These are phyloP conservation scores for Colletotrichum plurivorum DNA, from an alignment of 2,329 filamentous ascomycete species.

Conservation along the genomic window DNA sequence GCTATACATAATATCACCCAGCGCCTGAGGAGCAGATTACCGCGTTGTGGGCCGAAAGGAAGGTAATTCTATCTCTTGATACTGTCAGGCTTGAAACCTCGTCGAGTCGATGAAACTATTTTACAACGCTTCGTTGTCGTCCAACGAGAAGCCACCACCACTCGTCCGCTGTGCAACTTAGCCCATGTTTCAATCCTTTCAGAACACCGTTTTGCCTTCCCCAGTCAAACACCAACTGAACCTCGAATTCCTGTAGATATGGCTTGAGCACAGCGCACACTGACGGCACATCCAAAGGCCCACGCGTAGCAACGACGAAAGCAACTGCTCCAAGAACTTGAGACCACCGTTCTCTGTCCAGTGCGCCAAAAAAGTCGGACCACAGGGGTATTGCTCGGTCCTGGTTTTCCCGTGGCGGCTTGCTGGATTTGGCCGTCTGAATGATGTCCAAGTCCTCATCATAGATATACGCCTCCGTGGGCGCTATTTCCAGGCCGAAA, in stretches of 20 bases:
- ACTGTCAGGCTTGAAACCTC: too few relatives aligned
- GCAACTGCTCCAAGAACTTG: conserved; percentile 74
- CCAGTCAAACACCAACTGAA: conserved; percentile 72
- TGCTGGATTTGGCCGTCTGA: conserved; percentile 49
- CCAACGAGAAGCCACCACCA: conserved; percentile 78
- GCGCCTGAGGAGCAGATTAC: too few relatives aligned
- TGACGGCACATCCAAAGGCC: conserved; percentile 67
- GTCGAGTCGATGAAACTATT: not conserved
- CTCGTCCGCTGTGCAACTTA: conserved; percentile 65
- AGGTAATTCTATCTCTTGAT: too few relatives aligned
- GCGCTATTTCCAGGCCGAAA: conserved; percentile 73
- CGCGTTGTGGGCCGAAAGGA: too few relatives aligned
- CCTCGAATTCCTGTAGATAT: conserved; percentile 74
- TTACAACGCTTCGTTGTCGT: conserved; percentile 43
- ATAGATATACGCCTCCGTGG: conserved; percentile 71
- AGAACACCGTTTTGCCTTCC: conserved; percentile 67
- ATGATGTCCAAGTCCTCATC: conserved; percentile 64
- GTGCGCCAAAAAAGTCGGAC: conserved; percentile 76
- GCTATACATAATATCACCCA: too few relatives aligned
- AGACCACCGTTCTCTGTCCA: conserved; percentile 74
- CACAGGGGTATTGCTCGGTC: conserved; percentile 75
- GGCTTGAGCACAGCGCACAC: conserved; percentile 70
- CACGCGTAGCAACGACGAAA: conserved; percentile 74
- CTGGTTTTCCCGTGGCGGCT: conserved; percentile 59
- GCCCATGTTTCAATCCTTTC: conserved; percentile 54